phyloP scores from a whole-genome alignment of 2,329 filamentous ascomycete species.

The Verticillium dahliae region DNA sequence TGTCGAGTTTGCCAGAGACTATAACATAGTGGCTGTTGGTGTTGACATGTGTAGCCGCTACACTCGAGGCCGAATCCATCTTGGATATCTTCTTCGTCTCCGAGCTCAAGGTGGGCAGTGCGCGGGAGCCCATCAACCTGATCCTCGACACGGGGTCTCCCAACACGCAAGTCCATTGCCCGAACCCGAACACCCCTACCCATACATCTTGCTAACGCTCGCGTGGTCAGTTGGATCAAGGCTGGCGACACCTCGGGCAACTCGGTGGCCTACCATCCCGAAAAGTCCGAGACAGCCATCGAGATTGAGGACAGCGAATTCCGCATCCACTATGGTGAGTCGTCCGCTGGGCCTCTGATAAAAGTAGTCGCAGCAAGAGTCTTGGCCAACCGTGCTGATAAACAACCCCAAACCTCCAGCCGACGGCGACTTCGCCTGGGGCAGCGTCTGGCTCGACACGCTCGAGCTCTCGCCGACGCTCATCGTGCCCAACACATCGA shows the following conservation, averaged over 20 bases:
- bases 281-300: conserved; percentile 35
- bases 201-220: neutral
- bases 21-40: neutral
- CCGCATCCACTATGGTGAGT: conserved; percentile 41
- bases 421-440: conserved; percentile 36
- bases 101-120: neutral
- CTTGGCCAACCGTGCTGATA: neutral
- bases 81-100: neutral
- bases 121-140: conserved; percentile 4
- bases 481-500: conserved; percentile 33
- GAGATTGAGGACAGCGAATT: conserved; percentile 37
- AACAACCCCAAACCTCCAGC: conserved; percentile 17
- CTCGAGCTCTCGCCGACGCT: conserved; percentile 30
- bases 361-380: no score
- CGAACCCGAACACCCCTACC: no score
- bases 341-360: conserved; percentile 16
- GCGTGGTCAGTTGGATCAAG: conserved; percentile 4
- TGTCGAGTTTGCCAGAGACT: neutral
- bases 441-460: conserved; percentile 44
- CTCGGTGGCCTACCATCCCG: conserved; percentile 38
- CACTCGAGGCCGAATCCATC: neutral
- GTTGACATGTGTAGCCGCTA: neutral
- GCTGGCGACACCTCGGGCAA: conserved; percentile 34
- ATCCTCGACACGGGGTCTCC: conserved; percentile 7
- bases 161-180: conserved; percentile 3